Conservation (phyloP, 2,329 filamentous ascomycete genomes). For the Sphaerostilbella broomeana region DNA sequence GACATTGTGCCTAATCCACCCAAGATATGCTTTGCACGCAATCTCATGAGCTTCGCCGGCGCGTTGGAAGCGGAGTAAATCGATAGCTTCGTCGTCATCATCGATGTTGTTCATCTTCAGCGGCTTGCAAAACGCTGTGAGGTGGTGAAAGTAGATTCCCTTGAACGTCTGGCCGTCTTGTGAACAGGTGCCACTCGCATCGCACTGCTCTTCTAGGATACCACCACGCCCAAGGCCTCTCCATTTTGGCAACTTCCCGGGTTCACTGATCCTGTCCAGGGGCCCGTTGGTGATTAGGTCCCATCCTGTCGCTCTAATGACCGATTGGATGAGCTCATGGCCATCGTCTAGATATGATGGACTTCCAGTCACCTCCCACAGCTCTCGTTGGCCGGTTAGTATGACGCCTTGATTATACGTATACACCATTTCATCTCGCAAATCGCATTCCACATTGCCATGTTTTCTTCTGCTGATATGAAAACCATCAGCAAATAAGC, state of each 20-base stretch:
- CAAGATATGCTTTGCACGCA: constrained; percentile 58
- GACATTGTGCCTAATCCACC: constrained; percentile 77
- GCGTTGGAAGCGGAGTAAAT: constrained; percentile 21
- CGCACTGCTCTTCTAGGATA: constrained; percentile 78
- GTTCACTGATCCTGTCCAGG: constrained; percentile 32
- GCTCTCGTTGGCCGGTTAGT: constrained; percentile 69
- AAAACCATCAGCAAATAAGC: constrained; percentile 81
- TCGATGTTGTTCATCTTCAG: constrained; percentile 33
- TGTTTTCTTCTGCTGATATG: constrained; percentile 62
- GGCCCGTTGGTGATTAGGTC: constrained; percentile 37
- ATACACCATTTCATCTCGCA: constrained; percentile 81
- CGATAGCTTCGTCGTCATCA: too few relatives aligned
- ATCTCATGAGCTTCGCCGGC: constrained; percentile 42
- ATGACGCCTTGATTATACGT: constrained; percentile 95
- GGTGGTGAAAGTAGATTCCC: constrained; percentile 88
- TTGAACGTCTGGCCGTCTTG: constrained; percentile 91
- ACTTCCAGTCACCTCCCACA: constrained; percentile 75
- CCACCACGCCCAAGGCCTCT: constrained; percentile 70
- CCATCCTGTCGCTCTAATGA: constrained; percentile 76
- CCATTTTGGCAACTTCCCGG: constrained; percentile 50
- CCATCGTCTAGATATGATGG: constrained; percentile 68
- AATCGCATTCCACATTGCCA: constrained; percentile 68
- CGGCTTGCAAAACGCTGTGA: constrained; percentile 68
- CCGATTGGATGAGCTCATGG: constrained; percentile 65
- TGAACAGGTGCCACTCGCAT: constrained; percentile 65